These are phyloP conservation scores for Arabidopsis arenosa DNA, from an alignment of 345 rosid genomes.

Conservation along the genomic window DNA sequence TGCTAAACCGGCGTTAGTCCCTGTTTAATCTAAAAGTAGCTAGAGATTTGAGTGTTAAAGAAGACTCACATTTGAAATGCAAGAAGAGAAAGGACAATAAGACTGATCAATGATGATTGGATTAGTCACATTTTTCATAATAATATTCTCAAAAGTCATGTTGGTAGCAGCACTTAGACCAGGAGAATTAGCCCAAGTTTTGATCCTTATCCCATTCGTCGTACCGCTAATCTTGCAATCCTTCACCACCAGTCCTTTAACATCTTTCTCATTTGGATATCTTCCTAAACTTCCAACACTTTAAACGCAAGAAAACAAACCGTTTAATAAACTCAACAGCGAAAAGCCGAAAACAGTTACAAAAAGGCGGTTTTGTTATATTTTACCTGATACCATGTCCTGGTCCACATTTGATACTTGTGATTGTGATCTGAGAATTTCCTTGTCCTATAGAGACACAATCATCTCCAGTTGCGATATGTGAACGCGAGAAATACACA, in stretches of 20 bases:
- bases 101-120: constrained; percentile 67
- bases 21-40: neutral
- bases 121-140: constrained; percentile 57
- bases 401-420: constrained; percentile 54
- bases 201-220: constrained; percentile 61
- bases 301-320: constrained; percentile 16
- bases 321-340: neutral
- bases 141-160: constrained; percentile 61
- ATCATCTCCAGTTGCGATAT: constrained; percentile 64
- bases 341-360: neutral
- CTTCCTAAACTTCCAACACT: constrained; percentile 70
- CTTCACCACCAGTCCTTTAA: constrained; percentile 55
- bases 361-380: neutral
- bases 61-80: constrained; percentile 50
- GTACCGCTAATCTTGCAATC: constrained; percentile 58
- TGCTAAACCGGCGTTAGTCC: neutral
- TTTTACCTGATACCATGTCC: constrained; percentile 49
- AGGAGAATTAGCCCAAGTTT: constrained; percentile 68
- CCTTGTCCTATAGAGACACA: constrained; percentile 58
- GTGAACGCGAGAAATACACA: constrained; percentile 42
- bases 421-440: constrained; percentile 42
- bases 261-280: constrained; percentile 57
- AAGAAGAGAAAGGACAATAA: constrained; percentile 60
- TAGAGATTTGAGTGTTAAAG: constrained; percentile 4
- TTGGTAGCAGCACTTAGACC: constrained; percentile 61